These are phyloP conservation scores for Monosporascus ibericus DNA, from an alignment of 2,329 filamentous ascomycete genomes.

Conservation along the genomic window DNA sequence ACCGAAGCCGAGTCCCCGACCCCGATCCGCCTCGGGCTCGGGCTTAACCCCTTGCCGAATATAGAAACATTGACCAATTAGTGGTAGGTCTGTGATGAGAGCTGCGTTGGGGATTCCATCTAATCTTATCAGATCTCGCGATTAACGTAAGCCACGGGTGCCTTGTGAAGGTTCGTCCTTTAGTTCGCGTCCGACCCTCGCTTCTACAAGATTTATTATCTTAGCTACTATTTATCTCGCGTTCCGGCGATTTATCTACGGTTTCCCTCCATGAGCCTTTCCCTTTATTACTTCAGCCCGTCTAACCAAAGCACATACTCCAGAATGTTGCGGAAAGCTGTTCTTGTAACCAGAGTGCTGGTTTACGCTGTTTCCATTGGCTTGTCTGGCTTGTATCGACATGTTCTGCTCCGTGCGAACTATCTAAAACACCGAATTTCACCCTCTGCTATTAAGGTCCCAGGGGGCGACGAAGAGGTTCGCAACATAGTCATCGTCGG, in stretches of 20 bases:
- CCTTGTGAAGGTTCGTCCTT: slow-evolving; percentile 3
- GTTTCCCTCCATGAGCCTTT: background rate
- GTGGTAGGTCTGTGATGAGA: too few species aligned
- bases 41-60: too few species aligned
- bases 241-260: background rate
- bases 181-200: slow-evolving; percentile 8
- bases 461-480: slow-evolving; percentile 6
- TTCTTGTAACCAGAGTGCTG: background rate
- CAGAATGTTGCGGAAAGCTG: background rate
- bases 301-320: background rate
- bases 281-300: background rate
- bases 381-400: background rate
- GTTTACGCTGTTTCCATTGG: background rate
- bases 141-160: background rate
- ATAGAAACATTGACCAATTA: too few species aligned
- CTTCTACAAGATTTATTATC: background rate
- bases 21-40: too few species aligned
- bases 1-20: too few species aligned
- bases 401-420: slow-evolving; percentile 4
- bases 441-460: background rate
- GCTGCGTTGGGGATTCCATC: slow-evolving; percentile 1
- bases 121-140: slow-evolving; percentile 24
- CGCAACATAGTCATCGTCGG: slow-evolving; percentile 51
- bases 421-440: background rate
- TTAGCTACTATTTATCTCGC: background rate